Percentiles rank a stretch among this genome's conserved stretches.
Evolutionary conservation across 106 monocot genomes (phyloP).

Genomic region (Acanthochlamys bracteata): DNA sequence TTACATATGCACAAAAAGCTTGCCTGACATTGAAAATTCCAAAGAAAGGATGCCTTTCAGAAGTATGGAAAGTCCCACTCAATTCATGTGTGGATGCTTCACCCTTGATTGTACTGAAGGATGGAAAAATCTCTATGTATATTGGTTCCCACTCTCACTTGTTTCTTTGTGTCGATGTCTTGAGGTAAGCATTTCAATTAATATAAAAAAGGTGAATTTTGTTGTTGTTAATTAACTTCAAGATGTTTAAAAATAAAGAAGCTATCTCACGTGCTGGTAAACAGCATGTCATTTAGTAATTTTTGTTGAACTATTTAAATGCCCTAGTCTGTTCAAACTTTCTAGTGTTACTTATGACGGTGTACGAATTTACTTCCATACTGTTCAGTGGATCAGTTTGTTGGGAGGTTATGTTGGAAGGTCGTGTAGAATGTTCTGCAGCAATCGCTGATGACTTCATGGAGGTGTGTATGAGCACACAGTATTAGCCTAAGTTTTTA

Average conservation of each 20-base stretch:
- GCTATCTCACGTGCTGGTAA: too few relatives aligned
- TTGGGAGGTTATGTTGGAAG: slow-evolving; percentile 79
- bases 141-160: slow-evolving; percentile 87
- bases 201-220: too few relatives aligned
- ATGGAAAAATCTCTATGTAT: slow-evolving; percentile 43
- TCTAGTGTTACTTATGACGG: too few relatives aligned
- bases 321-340: too few relatives aligned
- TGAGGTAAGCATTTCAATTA: slow-evolving; percentile 26
- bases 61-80: slow-evolving; percentile 69
- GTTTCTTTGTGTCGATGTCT: slow-evolving; percentile 66
- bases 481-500: not conserved
- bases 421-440: slow-evolving; percentile 89
- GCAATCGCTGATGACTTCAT: slow-evolving; percentile 72
- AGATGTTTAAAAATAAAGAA: too few relatives aligned
- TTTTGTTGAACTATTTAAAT: too few relatives aligned
- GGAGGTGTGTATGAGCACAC: slow-evolving; percentile 28
- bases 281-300: too few relatives aligned
- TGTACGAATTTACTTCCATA: not conserved
- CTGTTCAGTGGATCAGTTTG: slow-evolving; percentile 47
- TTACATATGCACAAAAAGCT: slow-evolving; percentile 6
- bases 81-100: slow-evolving; percentile 93
- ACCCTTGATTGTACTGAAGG: slow-evolving; percentile 57
- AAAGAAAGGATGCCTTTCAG: slow-evolving; percentile 29
- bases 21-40: slow-evolving; percentile 18
- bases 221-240: too few relatives aligned